These are phyloP conservation scores for Tylopilus vinaceipallidus DNA, from an alignment of 768 basidiomycete species.

Conservation along the genomic window DNA sequence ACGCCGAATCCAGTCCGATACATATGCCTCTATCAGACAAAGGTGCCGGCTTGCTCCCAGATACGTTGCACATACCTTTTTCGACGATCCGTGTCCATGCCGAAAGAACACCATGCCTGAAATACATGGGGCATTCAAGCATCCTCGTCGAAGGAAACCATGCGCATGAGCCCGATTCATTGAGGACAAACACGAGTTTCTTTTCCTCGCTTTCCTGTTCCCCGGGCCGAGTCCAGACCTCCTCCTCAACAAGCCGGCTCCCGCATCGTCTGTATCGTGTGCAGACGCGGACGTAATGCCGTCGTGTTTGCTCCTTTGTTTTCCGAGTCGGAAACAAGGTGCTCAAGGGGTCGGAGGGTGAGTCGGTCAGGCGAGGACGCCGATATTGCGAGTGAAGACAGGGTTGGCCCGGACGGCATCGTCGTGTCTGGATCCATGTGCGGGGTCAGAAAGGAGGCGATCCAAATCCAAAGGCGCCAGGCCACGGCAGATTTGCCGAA, in stretches of 20 bases:
- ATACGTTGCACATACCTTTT: too few relatives aligned
- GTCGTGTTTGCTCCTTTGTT: constrained; percentile 68
- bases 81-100: too few relatives aligned
- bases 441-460: background rate
- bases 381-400: constrained; percentile 56
- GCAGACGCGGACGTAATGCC: constrained; percentile 76
- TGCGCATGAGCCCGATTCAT: constrained; percentile 81
- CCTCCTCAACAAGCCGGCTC: constrained; percentile 91
- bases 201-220: constrained; percentile 87
- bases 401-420: constrained; percentile 74
- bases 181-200: constrained; percentile 90
- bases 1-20: too few relatives aligned
- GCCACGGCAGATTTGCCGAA: constrained; percentile 43
- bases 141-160: background rate
- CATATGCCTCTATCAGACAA: too few relatives aligned
- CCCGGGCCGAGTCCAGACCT: too few relatives aligned
- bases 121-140: background rate
- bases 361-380: constrained; percentile 36
- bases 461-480: background rate
- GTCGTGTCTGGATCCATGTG: constrained; percentile 48
- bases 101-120: too few relatives aligned
- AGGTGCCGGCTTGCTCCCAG: too few relatives aligned
- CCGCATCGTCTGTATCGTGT: constrained; percentile 92
- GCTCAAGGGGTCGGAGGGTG: constrained; percentile 23
- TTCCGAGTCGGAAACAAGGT: constrained; percentile 36